Conservation (phyloP, 495 filamentous ascomycete genomes). For the Penicillium bovifimosum region DNA sequence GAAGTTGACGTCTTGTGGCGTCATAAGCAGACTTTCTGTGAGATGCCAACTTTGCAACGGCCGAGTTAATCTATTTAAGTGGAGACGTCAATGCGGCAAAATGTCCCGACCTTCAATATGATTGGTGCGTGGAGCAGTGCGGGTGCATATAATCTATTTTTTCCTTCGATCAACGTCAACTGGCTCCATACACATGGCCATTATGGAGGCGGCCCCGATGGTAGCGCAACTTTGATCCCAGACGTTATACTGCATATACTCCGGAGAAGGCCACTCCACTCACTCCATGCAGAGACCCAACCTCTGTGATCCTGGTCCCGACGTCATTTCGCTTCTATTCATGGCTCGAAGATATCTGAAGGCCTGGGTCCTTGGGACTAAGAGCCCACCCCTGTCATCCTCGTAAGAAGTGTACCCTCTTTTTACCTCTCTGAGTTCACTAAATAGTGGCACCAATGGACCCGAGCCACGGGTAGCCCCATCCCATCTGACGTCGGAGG, state of each 20-base stretch:
- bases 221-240: background rate
- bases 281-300: conserved; percentile 13
- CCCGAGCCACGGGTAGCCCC: background rate
- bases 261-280: background rate
- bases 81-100: conserved; percentile 11
- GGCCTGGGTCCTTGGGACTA: background rate
- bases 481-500: conserved; percentile 30
- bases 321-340: conserved; percentile 14
- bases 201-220: background rate
- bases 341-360: background rate
- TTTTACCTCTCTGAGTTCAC: background rate
- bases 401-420: too few relatives aligned
- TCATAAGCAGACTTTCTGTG: conserved; percentile 6
- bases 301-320: conserved; percentile 4
- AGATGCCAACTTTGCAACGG: conserved; percentile 3
- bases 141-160: background rate
- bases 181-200: background rate
- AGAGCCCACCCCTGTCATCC: too few relatives aligned
- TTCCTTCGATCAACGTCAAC: background rate
- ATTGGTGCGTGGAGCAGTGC: conserved; percentile 11
- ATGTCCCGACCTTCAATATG: conserved; percentile 2
- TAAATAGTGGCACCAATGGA: background rate
- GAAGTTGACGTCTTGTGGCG: conserved; percentile 18
- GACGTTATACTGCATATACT: background rate
- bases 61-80: conserved; percentile 24